These are phyloP conservation scores for Trichophyton equinum DNA, from an alignment of 2,329 filamentous ascomycete genomes.

Conservation along the genomic window DNA sequence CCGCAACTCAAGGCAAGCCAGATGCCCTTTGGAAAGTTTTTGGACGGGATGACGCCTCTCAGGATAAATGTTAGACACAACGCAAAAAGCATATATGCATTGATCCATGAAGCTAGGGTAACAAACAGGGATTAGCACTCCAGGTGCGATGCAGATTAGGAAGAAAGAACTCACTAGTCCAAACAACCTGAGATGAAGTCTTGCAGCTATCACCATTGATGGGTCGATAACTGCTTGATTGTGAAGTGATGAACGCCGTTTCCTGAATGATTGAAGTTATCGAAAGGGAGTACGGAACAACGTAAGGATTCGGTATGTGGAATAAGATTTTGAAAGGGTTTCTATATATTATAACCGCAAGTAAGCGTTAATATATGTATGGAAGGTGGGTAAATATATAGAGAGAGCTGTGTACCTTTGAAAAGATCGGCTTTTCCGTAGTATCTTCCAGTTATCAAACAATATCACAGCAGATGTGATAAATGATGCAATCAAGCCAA, in stretches of 20 bases:
- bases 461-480: slow-evolving; percentile 10
- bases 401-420: not conserved
- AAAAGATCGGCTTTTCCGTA: not conserved
- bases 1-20: slow-evolving; percentile 15
- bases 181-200: slow-evolving; percentile 16
- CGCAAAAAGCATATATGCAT: slow-evolving; percentile 16
- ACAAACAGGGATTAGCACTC: not conserved
- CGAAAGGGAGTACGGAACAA: slow-evolving; percentile 13
- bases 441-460: slow-evolving; percentile 12
- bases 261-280: slow-evolving; percentile 14
- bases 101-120: slow-evolving; percentile 19
- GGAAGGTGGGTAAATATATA: not conserved
- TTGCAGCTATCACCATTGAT: slow-evolving; percentile 10
- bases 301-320: slow-evolving; percentile 13
- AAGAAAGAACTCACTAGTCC: slow-evolving; percentile 14
- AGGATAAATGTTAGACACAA: slow-evolving; percentile 3
- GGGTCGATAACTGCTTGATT: slow-evolving; percentile 11
- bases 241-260: slow-evolving; percentile 13
- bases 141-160: not conserved
- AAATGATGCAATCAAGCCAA: slow-evolving; percentile 14
- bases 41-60: slow-evolving; percentile 5
- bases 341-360: not conserved
- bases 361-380: not conserved
- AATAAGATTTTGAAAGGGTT: not conserved
- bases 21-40: slow-evolving; percentile 13